phyloP scores from a whole-genome alignment of 139 green algal genomes.

The Coelastrella sp. region DNA sequence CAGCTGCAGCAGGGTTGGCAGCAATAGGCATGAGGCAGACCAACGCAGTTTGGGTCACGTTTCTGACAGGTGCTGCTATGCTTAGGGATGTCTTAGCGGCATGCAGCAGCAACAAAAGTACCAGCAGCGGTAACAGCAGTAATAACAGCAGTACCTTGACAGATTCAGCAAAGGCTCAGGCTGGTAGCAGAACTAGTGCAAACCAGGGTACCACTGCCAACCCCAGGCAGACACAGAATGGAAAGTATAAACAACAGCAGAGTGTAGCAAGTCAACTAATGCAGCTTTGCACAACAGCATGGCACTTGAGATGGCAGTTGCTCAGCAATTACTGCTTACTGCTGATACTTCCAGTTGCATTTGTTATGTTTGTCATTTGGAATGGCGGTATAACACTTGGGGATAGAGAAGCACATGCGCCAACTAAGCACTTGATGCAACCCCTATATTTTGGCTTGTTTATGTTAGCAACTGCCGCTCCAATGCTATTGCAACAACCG shows the following conservation, averaged over 20 bases:
- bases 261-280: background rate
- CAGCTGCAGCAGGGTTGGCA: conserved; percentile 54
- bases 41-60: conserved; percentile 93
- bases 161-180: background rate
- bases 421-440: conserved; percentile 82
- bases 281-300: background rate
- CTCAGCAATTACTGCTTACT: conserved; percentile 58
- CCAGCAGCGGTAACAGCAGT: conserved; percentile 15
- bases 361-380: conserved; percentile 81
- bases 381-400: conserved; percentile 94
- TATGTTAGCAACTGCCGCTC: conserved; percentile 14
- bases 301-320: conserved; percentile 50
- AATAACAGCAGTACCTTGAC: background rate
- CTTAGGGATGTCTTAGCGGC: conserved; percentile 36
- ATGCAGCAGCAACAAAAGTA: background rate
- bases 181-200: too few relatives aligned
- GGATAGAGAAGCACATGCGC: conserved; percentile 80
- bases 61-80: conserved; percentile 64
- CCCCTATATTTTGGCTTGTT: conserved; percentile 88
- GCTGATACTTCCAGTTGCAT: conserved; percentile 65
- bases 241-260: background rate
- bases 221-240: background rate
- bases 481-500: background rate
- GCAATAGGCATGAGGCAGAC: conserved; percentile 90
- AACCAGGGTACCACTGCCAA: too few relatives aligned